phyloP scores from a whole-genome alignment of 176 grass and related monocot genomes.

The Oryza glumipatula region DNA sequence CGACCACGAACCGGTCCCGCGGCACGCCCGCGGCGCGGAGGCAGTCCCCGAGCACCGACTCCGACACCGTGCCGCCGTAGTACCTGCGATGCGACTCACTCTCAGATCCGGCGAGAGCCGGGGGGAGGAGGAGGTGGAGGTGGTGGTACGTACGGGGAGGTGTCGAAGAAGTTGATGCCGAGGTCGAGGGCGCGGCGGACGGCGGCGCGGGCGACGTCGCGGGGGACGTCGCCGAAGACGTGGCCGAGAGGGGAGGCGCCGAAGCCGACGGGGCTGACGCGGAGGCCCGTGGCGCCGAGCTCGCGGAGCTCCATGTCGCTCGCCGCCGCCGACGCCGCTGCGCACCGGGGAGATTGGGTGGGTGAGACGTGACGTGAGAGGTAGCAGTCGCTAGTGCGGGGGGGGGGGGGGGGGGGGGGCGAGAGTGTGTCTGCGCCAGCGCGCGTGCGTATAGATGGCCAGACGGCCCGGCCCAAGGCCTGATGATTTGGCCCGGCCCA shows the following conservation, averaged over 20 bases:
- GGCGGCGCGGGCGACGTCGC: conserved; percentile 57
- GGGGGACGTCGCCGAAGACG: conserved; percentile 71
- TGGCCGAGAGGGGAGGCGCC: conserved; percentile 86
- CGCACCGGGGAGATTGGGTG: neutral
- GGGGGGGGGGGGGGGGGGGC: too few relatives aligned
- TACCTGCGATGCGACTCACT: conserved; percentile 49
- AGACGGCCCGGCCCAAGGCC: too few relatives aligned
- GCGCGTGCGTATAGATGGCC: too few relatives aligned
- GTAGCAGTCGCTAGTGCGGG: too few relatives aligned
- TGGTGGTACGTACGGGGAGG: conserved; percentile 58
- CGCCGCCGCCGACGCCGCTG: neutral
- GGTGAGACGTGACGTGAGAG: too few relatives aligned
- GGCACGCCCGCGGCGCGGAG: conserved; percentile 62
- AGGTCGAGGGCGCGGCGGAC: conserved; percentile 77
- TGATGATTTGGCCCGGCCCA: too few relatives aligned
- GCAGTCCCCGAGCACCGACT: conserved; percentile 84
- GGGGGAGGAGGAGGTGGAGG: neutral
- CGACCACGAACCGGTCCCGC: conserved; percentile 60
- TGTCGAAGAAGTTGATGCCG: conserved; percentile 97
- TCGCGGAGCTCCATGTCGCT: conserved; percentile 70
- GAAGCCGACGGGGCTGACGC: conserved; percentile 76
- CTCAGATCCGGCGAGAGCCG: neutral
- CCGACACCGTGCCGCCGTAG: conserved; percentile 77
- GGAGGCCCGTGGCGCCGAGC: conserved; percentile 68
- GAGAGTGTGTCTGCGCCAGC: too few relatives aligned